phyloP scores from a whole-genome alignment of 352 stramenopile species.

The Phytophthora ohioensis region DNA sequence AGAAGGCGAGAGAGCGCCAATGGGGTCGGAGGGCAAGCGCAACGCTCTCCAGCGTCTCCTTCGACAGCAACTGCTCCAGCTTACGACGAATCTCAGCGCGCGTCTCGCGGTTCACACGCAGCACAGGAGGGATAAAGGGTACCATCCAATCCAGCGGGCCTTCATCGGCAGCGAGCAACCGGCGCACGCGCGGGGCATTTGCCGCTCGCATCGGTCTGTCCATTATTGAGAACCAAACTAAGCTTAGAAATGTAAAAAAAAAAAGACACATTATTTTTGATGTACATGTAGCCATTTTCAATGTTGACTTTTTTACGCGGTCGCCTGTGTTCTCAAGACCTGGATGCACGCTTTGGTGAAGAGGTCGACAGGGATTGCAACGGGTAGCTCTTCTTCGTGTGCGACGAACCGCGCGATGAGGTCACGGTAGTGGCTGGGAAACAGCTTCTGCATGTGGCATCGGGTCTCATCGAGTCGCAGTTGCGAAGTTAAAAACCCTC shows the following conservation, averaged over 20 bases:
- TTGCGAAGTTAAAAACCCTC: conserved; percentile 56
- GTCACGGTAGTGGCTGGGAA: conserved; percentile 69
- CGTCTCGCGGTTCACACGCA: conserved; percentile 84
- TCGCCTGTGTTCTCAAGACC: conserved; percentile 47
- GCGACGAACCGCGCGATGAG: conserved; percentile 54
- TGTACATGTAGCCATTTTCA: conserved; percentile 8
- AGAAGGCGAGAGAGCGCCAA: conserved; percentile 33
- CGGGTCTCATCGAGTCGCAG: conserved; percentile 61
- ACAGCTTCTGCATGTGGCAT: conserved; percentile 50
- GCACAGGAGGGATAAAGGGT: conserved; percentile 83
- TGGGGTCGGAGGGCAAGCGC: conserved; percentile 32
- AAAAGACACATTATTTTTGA: not conserved
- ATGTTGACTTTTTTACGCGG: conserved; percentile 15
- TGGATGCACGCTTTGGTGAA: conserved; percentile 54
- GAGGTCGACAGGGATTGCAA: conserved; percentile 34
- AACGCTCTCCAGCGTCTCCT: conserved; percentile 39
- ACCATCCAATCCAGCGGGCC: conserved; percentile 75
- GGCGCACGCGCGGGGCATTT: conserved; percentile 20
- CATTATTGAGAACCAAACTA: conserved; percentile 3
- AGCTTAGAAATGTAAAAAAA: not conserved
- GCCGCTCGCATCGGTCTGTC: conserved; percentile 16
- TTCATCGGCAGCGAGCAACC: conserved; percentile 31
- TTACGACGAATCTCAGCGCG: conserved; percentile 51
- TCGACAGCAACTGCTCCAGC: conserved; percentile 44
- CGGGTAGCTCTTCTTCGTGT: conserved; percentile 48